Evolutionary conservation across 345 rosid genomes (phyloP), one percentile per base, ranked within the genome.

Genomic region (Microcos paniculata): DNA sequence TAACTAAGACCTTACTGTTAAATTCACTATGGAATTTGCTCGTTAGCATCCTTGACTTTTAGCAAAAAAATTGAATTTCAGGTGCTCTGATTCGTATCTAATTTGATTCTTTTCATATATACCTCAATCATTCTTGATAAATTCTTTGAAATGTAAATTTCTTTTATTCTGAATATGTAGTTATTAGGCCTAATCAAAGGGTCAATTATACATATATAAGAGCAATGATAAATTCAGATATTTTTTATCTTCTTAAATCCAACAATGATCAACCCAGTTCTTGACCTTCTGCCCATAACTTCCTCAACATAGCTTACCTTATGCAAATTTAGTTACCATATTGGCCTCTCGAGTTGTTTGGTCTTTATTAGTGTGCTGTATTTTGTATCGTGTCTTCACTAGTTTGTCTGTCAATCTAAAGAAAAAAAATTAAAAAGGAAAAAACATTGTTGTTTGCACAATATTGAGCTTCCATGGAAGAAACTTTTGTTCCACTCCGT

Each of bases 401-500:
- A 59, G 59, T 74, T 45, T 70, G 45, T 64, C 33, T 67, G 53
- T 71, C 59, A 79, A 72, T 35, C 72, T 4, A 62, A 31, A 70
- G 51, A 55, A 18, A 46, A 56, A 66, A 70, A 38, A 18, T 11
- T n/a, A 52, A 46, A 42, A 8, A 16, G 23, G 58, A 8, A 52
- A 33, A 67, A 14, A 45, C 3, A 38, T 15, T 77, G 31, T 63
- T 61, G 28, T 72, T 83, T 55, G 73, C 59, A 46, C 70, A 65
- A 73, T 61, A 57, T 61, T 79, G 86, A 77, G 71, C 76, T 74
- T 48, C 77, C 77, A 91, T 91, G 96, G 93, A 91, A 78, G 93
- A 91, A 78, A 91, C 93, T 66, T 91, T 91, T 80, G 93, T 89
- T 80, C 96, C 96, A 59, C 73, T 91, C 51, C 90, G 91, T 52